A percentile compares a stretch with the other conserved stretches of the same genome.
These are phyloP conservation scores for maize (Zea mays) DNA, from an alignment of 176 grass and related monocot species.

Conservation along the genomic window Zm-B73-REFERENCE-NAM-5.0 NC_050096.1:73897001-73897500, in stretches of 20 bases:
- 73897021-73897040: not conserved
- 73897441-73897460: conserved; percentile 16
- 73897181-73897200: not conserved
- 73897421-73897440: conserved; percentile 30
- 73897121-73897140: not conserved
- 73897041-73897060: not conserved
- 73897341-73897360: not conserved
- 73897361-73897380: conserved; percentile 4
- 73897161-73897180: not conserved
- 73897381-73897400: not conserved
- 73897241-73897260: conserved; percentile 15
- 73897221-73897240: not conserved
- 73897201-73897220: not conserved
- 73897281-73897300: not conserved
- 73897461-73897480: conserved; percentile 8
- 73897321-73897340: not conserved
- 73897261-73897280: not conserved
- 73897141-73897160: too few species aligned
- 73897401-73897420: conserved; percentile 25
- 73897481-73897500: conserved; percentile 10
- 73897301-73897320: not conserved
- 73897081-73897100: not conserved
- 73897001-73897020: not conserved
- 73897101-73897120: conserved; percentile 6
- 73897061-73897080: not conserved